Evolutionary conservation across 2,329 filamentous ascomycete species (phyloP), one percentile per base, ranked within the genome.

Genomic region (Tolypocladium pustulatum): DNA sequence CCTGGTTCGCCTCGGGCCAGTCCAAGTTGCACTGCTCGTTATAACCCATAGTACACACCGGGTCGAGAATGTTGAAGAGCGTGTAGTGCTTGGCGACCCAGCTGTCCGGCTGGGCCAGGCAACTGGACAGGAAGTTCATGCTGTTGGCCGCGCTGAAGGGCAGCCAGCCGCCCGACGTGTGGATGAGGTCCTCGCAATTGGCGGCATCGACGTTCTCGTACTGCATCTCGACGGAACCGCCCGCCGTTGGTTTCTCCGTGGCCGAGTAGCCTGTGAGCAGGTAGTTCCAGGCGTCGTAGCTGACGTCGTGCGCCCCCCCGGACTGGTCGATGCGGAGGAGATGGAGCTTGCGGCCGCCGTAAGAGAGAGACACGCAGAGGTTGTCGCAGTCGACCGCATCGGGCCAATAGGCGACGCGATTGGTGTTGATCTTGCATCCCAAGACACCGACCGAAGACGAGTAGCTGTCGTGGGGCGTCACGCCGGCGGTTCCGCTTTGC

Each of bases 331-430:
- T 71, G 66, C 79, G 80, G 46, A 85, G 76, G 54, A 90, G 82
- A 61, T 83, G 76, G 60, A 87, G 72, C 30, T 71, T 72, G 54
- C 81, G 80, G 59, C 72, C 77, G 37, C 72, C 68, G 68, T 80
- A 76, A 52, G 70, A 73, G 57, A 85, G 71, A 57, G 76, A 75
- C 60, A 85, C 72, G 71, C 82, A 85, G 64, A 85, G 73, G 65
- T 79, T 78, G 69, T 74, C 72, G 74, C 82, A 85, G 72, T 78
- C 75, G 59, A 82, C 73, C 4, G 75, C 68, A n/a, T 65, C 65
- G 4, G 83, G 83, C 81, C 81, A 85, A 74, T 85, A 85, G 30
- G 82, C 82, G 58, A 85, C 74, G 60, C 82, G 80, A 70, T 85
- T 77, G 41, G 79, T 83, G 70, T 85, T 70, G 67, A 85, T 76